phyloP scores from a whole-genome alignment of 345 rosid genomes.

The Xanthoceras sorbifolium region DNA sequence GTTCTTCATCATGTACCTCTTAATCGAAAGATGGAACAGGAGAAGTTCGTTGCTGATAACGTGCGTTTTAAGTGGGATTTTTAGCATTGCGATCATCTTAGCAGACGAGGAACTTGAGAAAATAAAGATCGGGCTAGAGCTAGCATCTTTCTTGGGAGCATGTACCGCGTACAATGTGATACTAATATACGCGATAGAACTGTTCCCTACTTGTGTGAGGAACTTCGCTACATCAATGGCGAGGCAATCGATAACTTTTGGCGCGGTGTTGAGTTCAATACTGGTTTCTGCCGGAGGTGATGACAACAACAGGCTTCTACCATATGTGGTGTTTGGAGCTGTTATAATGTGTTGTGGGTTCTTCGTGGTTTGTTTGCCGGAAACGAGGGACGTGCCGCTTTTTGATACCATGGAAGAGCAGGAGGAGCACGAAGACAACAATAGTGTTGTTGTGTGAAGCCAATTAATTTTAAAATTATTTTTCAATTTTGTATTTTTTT shows the following conservation, averaged over 20 bases:
- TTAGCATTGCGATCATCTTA: constrained; percentile 35
- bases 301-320: constrained; percentile 11
- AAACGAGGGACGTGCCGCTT: constrained; percentile 36
- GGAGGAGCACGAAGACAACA: constrained; percentile 32
- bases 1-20: constrained; percentile 30
- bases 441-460: no score
- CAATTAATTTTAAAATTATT: no score
- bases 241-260: constrained; percentile 26
- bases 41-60: constrained; percentile 35
- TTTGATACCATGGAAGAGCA: constrained; percentile 46
- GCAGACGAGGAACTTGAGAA: background rate
- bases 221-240: constrained; percentile 12
- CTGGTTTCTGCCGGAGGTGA: constrained; percentile 34
- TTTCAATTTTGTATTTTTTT: no score
- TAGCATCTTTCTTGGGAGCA: constrained; percentile 15
- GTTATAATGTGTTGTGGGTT: constrained; percentile 27
- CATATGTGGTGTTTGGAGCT: constrained; percentile 36
- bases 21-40: constrained; percentile 39
- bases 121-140: constrained; percentile 7
- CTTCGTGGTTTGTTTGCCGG: constrained; percentile 36
- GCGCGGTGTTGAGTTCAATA: constrained; percentile 39
- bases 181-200: constrained; percentile 9
- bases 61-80: constrained; percentile 33
- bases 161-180: constrained; percentile 6
- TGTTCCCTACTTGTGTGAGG: constrained; percentile 21